phyloP scores from a whole-genome alignment of 805 yeast genomes.

The Candida caryicola region DNA sequence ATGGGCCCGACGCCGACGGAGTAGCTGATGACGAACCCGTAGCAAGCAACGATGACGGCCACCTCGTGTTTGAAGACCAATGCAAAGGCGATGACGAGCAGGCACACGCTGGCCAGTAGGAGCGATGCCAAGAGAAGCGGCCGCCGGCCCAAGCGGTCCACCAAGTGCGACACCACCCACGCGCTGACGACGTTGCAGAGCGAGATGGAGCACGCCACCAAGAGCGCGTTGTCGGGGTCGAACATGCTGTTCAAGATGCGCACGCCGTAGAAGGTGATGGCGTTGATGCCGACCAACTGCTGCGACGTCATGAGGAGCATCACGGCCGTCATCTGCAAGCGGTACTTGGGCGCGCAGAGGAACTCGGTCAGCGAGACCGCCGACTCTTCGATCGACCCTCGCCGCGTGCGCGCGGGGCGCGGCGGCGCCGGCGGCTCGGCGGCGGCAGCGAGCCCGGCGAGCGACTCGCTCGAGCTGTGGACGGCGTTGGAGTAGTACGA shows the following conservation, averaged over 20 bases:
- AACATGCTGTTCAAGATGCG: conserved; percentile 13
- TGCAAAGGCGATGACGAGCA: conserved; percentile 27
- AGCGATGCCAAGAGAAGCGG: conserved; percentile 29
- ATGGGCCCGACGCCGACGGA: conserved; percentile 37
- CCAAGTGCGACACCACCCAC: conserved; percentile 13
- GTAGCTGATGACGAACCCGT: conserved; percentile 31
- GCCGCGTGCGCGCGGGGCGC: conserved; percentile 11
- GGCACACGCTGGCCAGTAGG: conserved; percentile 19
- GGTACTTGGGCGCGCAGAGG: conserved; percentile 16
- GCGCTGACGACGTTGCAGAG: conserved; percentile 18
- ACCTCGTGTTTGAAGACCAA: conserved; percentile 13
- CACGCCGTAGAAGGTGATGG: conserved; percentile 25
- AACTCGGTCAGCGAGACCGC: conserved; percentile 19
- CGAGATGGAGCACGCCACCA: conserved; percentile 17
- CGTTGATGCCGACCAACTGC: conserved; percentile 31
- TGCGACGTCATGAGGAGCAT: conserved; percentile 36
- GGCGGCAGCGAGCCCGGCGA: neutral
- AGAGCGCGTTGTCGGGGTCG: conserved; percentile 16
- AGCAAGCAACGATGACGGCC: conserved; percentile 25
- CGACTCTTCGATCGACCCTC: conserved; percentile 32
- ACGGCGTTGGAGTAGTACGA: neutral
- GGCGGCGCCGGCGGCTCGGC: neutral
- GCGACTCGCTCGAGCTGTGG: neutral
- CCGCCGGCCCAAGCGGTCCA: conserved; percentile 19
- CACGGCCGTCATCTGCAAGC: conserved; percentile 29